Evolutionary conservation across 2,329 filamentous ascomycete genomes (phyloP).

Genomic region (Aspergillus pseudoterreus): DNA sequence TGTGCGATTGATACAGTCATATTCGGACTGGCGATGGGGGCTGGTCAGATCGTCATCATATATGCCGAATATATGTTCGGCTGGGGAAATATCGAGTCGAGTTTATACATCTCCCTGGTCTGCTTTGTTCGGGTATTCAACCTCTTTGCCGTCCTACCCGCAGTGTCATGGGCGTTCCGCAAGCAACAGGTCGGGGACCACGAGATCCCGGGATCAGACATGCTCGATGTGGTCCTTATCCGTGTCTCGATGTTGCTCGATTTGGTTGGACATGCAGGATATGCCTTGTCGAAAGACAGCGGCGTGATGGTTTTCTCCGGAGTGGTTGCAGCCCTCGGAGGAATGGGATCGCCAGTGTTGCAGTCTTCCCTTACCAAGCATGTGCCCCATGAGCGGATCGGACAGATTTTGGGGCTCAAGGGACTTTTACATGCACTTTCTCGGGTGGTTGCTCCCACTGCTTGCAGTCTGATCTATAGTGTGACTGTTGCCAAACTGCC

Average conservation of each 20-base stretch:
- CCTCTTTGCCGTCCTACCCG: conserved; percentile 71
- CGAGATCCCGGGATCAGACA: conserved; percentile 67
- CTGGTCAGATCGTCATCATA: conserved; percentile 74
- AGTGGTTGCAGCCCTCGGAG: conserved; percentile 71
- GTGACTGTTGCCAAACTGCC: conserved; percentile 73
- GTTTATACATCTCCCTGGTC: conserved; percentile 74
- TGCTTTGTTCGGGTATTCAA: conserved; percentile 72
- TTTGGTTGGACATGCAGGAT: conserved; percentile 70
- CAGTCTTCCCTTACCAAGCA: conserved; percentile 88
- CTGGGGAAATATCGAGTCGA: conserved; percentile 79
- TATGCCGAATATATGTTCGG: conserved; percentile 77
- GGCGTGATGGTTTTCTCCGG: conserved; percentile 68
- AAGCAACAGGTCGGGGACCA: conserved; percentile 23
- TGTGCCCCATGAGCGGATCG: conserved; percentile 75
- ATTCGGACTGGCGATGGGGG: conserved; percentile 77
- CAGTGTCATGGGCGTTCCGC: conserved; percentile 73
- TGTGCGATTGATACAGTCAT: conserved; percentile 77
- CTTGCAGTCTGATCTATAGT: conserved; percentile 85
- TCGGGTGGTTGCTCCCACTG: conserved; percentile 70
- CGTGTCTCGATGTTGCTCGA: conserved; percentile 74
- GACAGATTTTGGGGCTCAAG: conserved; percentile 82
- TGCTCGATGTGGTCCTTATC: conserved; percentile 72
- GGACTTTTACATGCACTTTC: conserved; percentile 81
- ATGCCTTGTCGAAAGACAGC: conserved; percentile 61
- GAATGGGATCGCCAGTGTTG: conserved; percentile 78